Evolutionary conservation across 225 moss, liverwort and hornwort genomes (phyloP), one percentile per base, ranked within the genome.

Genomic region (Lunularia cruciata): DNA sequence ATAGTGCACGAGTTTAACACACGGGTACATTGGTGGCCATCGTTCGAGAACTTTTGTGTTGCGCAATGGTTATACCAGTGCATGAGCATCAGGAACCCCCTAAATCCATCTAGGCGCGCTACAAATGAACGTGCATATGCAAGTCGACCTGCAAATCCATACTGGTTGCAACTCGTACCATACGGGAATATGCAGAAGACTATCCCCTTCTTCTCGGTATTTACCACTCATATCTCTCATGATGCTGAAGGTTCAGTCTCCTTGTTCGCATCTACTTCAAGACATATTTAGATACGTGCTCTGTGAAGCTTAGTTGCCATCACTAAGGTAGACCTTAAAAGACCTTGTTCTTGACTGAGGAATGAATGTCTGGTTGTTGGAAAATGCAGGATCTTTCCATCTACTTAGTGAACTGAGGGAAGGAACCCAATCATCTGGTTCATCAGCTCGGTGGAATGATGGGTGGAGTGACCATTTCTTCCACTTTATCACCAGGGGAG

Each of bases 181-280:
- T 98, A 89, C 93, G 96, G 96, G 76, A 93, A 51, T 86, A 93
- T 80, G 84, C 96, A 77, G 90, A 88, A 67, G 90, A 98, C 65
- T 98, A 98, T 71, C 96, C 96, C 69, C 81, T 80, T 54, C 78
- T 98, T 72, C 86, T 98, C 69, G 96, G 96, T 96, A 1, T 43
- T 16, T n/a, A n/a, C n/a, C n/a, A n/a, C n/a, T n/a, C n/a, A n/a
- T n/a, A n/a, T n/a, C n/a, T n/a, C n/a, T n/a, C n/a, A n/a, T n/a
- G n/a, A n/a, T n/a, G n/a, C n/a, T n/a, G n/a, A 9, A 19, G 12
- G 49, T 45, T 28, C 36, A 36, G 61, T 7, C 22, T 61, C 8
- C 15, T 61, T 25, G 25, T 40, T 2, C 36, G 15, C 23, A 40
- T 27, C 20, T 40, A 51, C 14, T 11, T 30, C 32, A 40, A 40